Evolutionary conservation across 495 filamentous ascomycete species (phyloP), one percentile per base, ranked within the genome.

Genomic region (Podospora pseudoanserina): DNA sequence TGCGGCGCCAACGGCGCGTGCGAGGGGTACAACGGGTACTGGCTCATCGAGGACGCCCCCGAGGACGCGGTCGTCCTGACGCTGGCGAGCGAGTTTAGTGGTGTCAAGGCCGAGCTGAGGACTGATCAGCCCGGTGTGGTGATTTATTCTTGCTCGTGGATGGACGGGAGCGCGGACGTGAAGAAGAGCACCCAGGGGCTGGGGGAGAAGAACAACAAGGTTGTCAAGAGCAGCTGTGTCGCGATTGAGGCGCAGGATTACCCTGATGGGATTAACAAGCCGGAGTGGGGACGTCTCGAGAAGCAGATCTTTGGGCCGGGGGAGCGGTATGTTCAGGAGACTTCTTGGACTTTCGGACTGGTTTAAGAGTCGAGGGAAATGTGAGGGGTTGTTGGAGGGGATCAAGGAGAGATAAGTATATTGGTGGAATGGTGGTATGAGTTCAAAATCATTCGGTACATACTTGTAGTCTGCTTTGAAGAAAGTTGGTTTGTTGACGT

Each of bases 11-110:
- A 80, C 74, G 77, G 82, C 64, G 84, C 82, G 34, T 96, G 92
- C 79, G 89, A 86, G 32, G 92, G 92, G 53, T 92, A 93, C 77
- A 92, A 93, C 78, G 91, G 89, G 62, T 91, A 89, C 75, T 93
- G 86, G 80, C 79, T 92, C 67, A 80, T 92, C 57, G 89, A 93
- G 61, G 85, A 86, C 55, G 84, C 82, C 18, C 78, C 83, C 18
- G 83, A 85, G 13, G 79, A 90, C 63, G 85, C 87, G 15, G 86
- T 84, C 2, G 81, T 91, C 2, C 75, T 88, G 55, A 83, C 81
- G 34, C 71, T 91, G 67, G 81, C 82, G 32, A 90, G 89, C 39
- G 73, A 69, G 44, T 87, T 84, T 75, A 83, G 81, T 0, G 91
- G 91, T 30, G 91, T 94, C 75, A 86, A 82, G 70, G 81, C 92